These are phyloP conservation scores for Pseudopediastrum boryanum DNA, from an alignment of 139 green algal genomes.

Conservation along the genomic window DNA sequence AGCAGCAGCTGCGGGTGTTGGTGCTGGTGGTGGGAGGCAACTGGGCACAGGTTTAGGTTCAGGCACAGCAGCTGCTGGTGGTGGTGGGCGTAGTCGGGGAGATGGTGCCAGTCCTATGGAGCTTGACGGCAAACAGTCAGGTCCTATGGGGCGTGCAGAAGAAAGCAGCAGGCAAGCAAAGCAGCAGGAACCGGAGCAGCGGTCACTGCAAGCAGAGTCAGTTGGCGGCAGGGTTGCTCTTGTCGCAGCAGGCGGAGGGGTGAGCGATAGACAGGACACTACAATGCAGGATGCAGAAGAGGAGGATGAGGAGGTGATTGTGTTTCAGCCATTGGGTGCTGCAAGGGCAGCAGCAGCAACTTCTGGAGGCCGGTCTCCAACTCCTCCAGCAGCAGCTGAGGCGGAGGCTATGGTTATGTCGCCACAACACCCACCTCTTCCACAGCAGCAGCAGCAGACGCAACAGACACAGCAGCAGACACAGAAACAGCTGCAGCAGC, in stretches of 20 bases:
- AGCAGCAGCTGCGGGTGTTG: constrained; percentile 6
- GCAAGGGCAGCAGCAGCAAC: constrained; percentile 4
- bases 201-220: no score
- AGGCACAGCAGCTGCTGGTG: no score
- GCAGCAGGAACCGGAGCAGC: no score
- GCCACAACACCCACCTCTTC: not conserved
- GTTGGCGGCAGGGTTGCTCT: no score
- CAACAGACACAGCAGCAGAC: constrained; percentile 3
- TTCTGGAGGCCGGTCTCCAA: not conserved
- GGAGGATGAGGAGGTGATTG: constrained; percentile 33
- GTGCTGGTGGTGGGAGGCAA: not conserved
- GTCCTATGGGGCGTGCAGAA: no score
- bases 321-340: constrained; percentile 16
- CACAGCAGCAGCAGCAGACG: constrained; percentile 25
- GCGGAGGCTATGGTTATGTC: constrained; percentile 17
- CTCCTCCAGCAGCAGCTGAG: constrained; percentile 4
- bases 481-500: not conserved
- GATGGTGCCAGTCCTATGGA: no score
- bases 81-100: no score
- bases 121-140: no score
- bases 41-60: no score
- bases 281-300: not conserved
- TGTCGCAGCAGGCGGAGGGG: no score
- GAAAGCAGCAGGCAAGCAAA: no score
- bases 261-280: no score